These are phyloP conservation scores for Termitomyces sp. DNA, from an alignment of 768 basidiomycete genomes.

Conservation along the genomic window DNA sequence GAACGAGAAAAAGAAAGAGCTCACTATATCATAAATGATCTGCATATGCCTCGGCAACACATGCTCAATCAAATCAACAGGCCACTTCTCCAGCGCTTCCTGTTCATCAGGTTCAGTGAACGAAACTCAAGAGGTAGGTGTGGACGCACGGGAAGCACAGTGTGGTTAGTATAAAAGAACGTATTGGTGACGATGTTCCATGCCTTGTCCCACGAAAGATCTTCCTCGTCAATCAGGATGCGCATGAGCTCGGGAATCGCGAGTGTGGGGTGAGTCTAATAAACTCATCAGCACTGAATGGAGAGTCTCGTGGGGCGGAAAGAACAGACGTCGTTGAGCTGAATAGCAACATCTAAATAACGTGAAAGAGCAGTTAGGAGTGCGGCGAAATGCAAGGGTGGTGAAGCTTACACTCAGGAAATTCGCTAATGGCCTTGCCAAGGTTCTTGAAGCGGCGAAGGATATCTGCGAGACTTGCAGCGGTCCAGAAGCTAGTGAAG, in stretches of 20 bases:
- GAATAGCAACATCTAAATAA: slow-evolving; percentile 75
- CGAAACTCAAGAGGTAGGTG: neutral
- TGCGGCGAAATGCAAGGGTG: neutral
- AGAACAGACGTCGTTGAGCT: slow-evolving; percentile 77
- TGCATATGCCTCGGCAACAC: slow-evolving; percentile 88
- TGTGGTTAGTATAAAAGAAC: slow-evolving; percentile 96
- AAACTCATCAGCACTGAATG: neutral
- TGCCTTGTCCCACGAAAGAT: slow-evolving; percentile 75
- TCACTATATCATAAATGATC: slow-evolving; percentile 69
- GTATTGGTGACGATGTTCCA: slow-evolving; percentile 89
- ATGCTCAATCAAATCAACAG: slow-evolving; percentile 81
- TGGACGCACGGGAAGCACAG: slow-evolving; percentile 75
- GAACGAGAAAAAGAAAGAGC: slow-evolving; percentile 20
- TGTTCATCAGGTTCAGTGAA: slow-evolving; percentile 20
- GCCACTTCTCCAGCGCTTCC: slow-evolving; percentile 92
- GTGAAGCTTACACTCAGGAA: slow-evolving; percentile 71
- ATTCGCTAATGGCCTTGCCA: slow-evolving; percentile 71
- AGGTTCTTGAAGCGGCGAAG: slow-evolving; percentile 90
- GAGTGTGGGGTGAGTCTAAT: slow-evolving; percentile 89
- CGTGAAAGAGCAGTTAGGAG: slow-evolving; percentile 4
- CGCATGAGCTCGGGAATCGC: slow-evolving; percentile 96
- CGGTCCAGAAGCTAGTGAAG: slow-evolving; percentile 71
- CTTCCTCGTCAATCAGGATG: slow-evolving; percentile 89
- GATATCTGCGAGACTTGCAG: slow-evolving; percentile 86
- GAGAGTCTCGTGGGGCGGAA: neutral